These are phyloP conservation scores for Alternaria rosae DNA, from an alignment of 2,329 filamentous ascomycete species.

Conservation along the genomic window DNA sequence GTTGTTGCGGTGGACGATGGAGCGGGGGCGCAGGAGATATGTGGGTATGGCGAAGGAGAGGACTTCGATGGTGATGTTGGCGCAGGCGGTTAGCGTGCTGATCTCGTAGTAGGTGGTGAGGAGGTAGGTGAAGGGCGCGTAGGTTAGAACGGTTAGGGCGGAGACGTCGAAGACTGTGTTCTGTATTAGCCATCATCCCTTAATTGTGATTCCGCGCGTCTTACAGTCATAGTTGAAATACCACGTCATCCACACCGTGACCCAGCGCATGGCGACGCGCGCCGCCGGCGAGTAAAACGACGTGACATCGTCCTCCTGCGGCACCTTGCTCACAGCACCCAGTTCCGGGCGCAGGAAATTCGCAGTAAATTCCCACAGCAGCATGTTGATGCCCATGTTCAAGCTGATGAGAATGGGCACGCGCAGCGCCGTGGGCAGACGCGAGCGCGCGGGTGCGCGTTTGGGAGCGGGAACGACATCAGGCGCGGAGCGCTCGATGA, in stretches of 20 bases:
- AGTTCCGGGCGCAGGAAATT: conserved; percentile 71
- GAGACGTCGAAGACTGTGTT: conserved; percentile 51
- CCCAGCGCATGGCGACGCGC: conserved; percentile 64
- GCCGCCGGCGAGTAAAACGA: conserved; percentile 61
- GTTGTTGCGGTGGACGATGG: conserved; percentile 67
- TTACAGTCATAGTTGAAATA: conserved; percentile 75
- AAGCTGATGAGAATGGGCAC: conserved; percentile 57
- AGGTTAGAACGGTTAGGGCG: conserved; percentile 66
- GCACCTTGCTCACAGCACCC: conserved; percentile 68
- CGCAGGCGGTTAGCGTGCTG: conserved; percentile 65
- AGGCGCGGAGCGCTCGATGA: conserved; percentile 39
- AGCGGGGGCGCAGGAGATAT: conserved; percentile 73
- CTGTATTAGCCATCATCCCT: conserved; percentile 4
- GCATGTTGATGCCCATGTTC: conserved; percentile 68
- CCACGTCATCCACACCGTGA: conserved; percentile 78
- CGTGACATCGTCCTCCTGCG: conserved; percentile 63
- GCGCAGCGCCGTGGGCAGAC: conserved; percentile 48
- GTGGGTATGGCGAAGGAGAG: conserved; percentile 76
- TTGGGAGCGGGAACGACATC: conserved; percentile 31
- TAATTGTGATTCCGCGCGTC: conserved; percentile 14
- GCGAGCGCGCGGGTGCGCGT: conserved; percentile 34
- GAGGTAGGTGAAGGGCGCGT: conserved; percentile 78
- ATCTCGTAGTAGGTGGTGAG: conserved; percentile 80
- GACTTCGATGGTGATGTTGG: conserved; percentile 72
- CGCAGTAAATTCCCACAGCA: conserved; percentile 69